Evolutionary conservation across 1,284 basidiomycete genomes (phyloP).

Genomic region (Cutaneotrichosporon sp.): DNA sequence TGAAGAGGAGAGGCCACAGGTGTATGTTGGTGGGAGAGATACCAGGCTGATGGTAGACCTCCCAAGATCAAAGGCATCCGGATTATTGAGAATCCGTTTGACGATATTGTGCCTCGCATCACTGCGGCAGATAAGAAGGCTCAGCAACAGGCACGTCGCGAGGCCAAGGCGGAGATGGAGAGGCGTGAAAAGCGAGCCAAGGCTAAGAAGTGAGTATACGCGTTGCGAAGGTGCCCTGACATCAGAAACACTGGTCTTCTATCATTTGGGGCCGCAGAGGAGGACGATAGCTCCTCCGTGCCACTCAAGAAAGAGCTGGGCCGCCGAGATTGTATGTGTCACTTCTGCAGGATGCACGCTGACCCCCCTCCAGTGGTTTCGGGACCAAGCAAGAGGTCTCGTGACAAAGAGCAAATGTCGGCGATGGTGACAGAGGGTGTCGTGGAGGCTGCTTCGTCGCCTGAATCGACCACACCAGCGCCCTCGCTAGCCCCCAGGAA

Average conservation of each 20-base stretch:
- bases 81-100: constrained; percentile 87
- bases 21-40: constrained; percentile 55
- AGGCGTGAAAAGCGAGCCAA: constrained; percentile 63
- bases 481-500: too few species aligned
- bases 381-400: neutral
- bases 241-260: constrained; percentile 75
- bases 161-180: constrained; percentile 69
- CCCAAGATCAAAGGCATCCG: constrained; percentile 79
- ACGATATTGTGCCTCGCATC: constrained; percentile 92
- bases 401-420: too few species aligned
- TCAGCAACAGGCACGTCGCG: constrained; percentile 70
- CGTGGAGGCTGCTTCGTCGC: neutral
- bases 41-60: constrained; percentile 48
- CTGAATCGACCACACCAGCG: too few species aligned
- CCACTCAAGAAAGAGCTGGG: constrained; percentile 74
- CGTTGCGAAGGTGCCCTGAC: neutral
- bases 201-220: constrained; percentile 77
- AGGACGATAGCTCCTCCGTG: constrained; percentile 52
- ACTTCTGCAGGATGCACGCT: neutral
- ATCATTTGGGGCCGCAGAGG: constrained; percentile 80
- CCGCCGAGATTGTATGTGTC: constrained; percentile 67
- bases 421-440: too few species aligned
- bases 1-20: constrained; percentile 73
- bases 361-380: neutral
- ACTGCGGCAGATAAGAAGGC: constrained; percentile 82